Evolutionary conservation across 2,329 filamentous ascomycete species (phyloP).

Genomic region (Pseudogymnoascus sp.): DNA sequence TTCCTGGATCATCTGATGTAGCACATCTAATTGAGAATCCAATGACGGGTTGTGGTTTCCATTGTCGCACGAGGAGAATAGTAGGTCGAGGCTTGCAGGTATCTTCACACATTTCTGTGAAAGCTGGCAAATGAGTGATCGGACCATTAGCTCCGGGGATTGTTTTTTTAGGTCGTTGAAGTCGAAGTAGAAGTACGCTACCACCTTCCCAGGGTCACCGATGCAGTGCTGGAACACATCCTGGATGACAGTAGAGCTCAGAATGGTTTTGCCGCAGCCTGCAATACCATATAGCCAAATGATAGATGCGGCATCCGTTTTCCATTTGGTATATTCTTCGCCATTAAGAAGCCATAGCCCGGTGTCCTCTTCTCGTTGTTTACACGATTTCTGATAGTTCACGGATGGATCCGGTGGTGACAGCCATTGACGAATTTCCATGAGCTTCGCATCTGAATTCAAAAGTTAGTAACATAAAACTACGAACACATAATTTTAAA

Average conservation of each 20-base stretch:
- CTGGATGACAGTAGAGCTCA: conserved; percentile 30
- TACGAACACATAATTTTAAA: background rate
- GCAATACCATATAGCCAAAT: conserved; percentile 36
- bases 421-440: conserved; percentile 25
- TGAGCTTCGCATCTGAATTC: background rate
- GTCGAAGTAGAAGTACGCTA: conserved; percentile 33
- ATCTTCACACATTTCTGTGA: conserved; percentile 18
- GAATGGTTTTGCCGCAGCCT: conserved; percentile 38
- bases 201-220: background rate
- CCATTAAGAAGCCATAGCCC: conserved; percentile 32
- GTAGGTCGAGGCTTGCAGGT: conserved; percentile 20
- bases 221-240: background rate
- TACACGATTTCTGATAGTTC: conserved; percentile 30
- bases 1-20: conserved; percentile 6
- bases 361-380: conserved; percentile 28
- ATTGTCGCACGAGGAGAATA: conserved; percentile 25
- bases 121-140: conserved; percentile 33
- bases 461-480: background rate
- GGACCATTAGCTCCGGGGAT: conserved; percentile 28
- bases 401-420: conserved; percentile 31
- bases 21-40: background rate
- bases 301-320: conserved; percentile 23
- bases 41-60: conserved; percentile 19
- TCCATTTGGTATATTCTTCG: conserved; percentile 29
- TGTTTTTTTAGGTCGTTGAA: conserved; percentile 36